These are phyloP conservation scores for Diaporthe sp. DNA, from an alignment of 2,329 filamentous ascomycete species.

Conservation along the genomic window DNA sequence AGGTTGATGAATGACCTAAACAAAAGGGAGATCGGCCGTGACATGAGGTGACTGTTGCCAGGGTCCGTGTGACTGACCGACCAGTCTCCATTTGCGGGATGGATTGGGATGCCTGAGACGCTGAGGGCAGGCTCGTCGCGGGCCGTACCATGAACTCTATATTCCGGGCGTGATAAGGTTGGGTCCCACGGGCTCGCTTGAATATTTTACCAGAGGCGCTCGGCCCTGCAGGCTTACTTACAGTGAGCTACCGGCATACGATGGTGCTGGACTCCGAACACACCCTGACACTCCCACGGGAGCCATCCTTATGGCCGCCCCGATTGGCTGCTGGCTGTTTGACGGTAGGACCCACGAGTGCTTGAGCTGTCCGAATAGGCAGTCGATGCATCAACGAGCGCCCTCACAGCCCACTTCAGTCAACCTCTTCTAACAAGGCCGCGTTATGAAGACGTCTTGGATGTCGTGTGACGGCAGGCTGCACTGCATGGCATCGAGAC, in stretches of 20 bases:
- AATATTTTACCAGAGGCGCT: slow-evolving; percentile 13
- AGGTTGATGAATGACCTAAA: not conserved
- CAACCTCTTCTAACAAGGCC: not conserved
- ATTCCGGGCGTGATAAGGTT: slow-evolving; percentile 20
- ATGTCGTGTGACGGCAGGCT: not conserved
- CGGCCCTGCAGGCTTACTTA: not conserved
- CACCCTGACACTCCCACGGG: not conserved
- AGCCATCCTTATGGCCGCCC: not conserved
- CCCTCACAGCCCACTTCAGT: not conserved
- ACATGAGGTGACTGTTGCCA: slow-evolving; percentile 6
- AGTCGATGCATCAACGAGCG: slow-evolving; percentile 10
- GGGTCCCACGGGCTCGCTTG: slow-evolving; percentile 26
- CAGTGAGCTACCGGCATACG: slow-evolving; percentile 1
- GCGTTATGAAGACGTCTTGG: not conserved
- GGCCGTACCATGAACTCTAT: slow-evolving; percentile 32
- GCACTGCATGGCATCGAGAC: not conserved
- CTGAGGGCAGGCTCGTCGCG: slow-evolving; percentile 20
- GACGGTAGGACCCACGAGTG: not conserved
- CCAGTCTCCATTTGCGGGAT: slow-evolving; percentile 29
- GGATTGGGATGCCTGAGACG: slow-evolving; percentile 31
- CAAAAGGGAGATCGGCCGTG: not conserved
- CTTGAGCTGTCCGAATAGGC: not conserved
- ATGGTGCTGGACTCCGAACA: not conserved
- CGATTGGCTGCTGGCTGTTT: slow-evolving; percentile 14
- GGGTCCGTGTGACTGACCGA: slow-evolving; percentile 5